These are phyloP conservation scores for Saccharomycopsis babjevae DNA, from an alignment of 805 yeast genomes.

Conservation along the genomic window DNA sequence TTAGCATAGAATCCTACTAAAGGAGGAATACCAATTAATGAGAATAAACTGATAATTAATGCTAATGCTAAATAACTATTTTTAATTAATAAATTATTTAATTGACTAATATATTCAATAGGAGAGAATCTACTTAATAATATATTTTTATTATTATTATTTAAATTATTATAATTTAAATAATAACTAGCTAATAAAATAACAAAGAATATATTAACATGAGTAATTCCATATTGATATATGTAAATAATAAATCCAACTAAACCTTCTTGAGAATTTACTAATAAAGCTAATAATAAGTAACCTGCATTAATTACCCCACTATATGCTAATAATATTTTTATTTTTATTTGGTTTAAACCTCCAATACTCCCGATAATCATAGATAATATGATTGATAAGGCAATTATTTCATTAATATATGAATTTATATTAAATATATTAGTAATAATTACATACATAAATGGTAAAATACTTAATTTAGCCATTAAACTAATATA, in stretches of 20 bases:
- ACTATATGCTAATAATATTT: constrained; percentile 19
- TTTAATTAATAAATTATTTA: constrained; percentile 16
- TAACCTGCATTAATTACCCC: constrained; percentile 19
- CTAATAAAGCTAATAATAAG: constrained; percentile 19
- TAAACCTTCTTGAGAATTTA: constrained; percentile 17
- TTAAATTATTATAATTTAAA: constrained; percentile 15
- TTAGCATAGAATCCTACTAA: constrained; percentile 19
- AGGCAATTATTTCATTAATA: constrained; percentile 9
- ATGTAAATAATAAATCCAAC: constrained; percentile 19
- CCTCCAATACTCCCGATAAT: constrained; percentile 19
- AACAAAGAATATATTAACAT: constrained; percentile 18
- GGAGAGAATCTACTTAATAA: constrained; percentile 16
- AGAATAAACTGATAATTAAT: constrained; percentile 17
- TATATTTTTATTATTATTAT: constrained; percentile 7
- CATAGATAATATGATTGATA: constrained; percentile 17
- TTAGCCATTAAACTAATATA: constrained; percentile 19
- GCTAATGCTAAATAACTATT: constrained; percentile 17
- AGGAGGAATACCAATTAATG: constrained; percentile 21
- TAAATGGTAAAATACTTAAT: constrained; percentile 17
- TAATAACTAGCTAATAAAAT: constrained; percentile 17
- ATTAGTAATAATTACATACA: constrained; percentile 11
- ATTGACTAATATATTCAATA: constrained; percentile 18
- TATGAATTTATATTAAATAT: constrained; percentile 8
- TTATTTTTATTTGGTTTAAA: constrained; percentile 18
- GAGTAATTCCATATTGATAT: constrained; percentile 19